Percentiles rank a stretch among this genome's conserved stretches.
Evolutionary conservation across 306 rosid species (phyloP).

Genomic region (Cicer judaicum): DNA sequence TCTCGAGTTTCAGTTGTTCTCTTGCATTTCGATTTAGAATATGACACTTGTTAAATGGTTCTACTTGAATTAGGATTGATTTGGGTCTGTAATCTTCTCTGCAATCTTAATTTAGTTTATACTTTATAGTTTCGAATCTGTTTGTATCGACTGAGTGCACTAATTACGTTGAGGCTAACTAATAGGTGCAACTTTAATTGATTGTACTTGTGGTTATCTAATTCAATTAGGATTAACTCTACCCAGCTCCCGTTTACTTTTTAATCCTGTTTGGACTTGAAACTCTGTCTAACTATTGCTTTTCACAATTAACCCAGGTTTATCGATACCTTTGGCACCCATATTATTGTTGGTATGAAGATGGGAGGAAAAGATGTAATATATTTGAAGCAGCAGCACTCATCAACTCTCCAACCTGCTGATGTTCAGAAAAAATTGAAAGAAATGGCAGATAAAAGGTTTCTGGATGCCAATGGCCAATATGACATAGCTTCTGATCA

Average conservation of each 20-base stretch:
- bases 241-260: conserved; percentile 1
- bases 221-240: conserved; percentile 20
- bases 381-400: conserved; percentile 94
- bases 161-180: conserved; percentile 22
- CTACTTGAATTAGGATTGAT: conserved; percentile 22
- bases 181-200: conserved; percentile 21
- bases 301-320: conserved; percentile 60
- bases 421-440: conserved; percentile 89
- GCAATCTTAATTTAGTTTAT: conserved; percentile 27
- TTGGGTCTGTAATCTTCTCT: conserved; percentile 27
- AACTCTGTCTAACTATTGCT: conserved; percentile 37
- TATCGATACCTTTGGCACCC: conserved; percentile 92
- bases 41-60: conserved; percentile 27
- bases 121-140: conserved; percentile 17
- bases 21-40: conserved; percentile 30
- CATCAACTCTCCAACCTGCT: conserved; percentile 84
- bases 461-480: conserved; percentile 68
- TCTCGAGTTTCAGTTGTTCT: conserved; percentile 34
- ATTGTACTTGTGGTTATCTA: conserved; percentile 25
- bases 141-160: conserved; percentile 40
- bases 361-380: conserved; percentile 99
- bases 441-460: conserved; percentile 89
- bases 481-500: conserved; percentile 65
- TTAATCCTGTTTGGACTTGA: conserved; percentile 28
- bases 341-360: conserved; percentile 89